Evolutionary conservation across 1,139 yeast species (phyloP).

Genomic region (Lodderomyces theae): DNA sequence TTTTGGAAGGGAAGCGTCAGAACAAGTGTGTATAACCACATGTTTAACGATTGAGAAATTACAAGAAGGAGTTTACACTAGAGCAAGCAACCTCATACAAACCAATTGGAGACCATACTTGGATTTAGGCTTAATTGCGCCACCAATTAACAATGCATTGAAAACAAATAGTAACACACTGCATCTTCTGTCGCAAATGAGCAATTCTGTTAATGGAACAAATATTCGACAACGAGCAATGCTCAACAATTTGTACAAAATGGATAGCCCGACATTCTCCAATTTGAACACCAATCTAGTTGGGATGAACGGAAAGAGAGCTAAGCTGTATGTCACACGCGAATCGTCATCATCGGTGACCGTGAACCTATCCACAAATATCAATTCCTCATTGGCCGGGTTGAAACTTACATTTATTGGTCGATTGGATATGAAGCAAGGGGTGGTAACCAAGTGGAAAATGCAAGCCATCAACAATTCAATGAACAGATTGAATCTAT

Average conservation of each 20-base stretch:
- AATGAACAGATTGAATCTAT: slow-evolving; percentile 42
- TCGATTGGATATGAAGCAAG: slow-evolving; percentile 56
- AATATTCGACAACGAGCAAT: slow-evolving; percentile 20
- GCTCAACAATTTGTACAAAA: slow-evolving; percentile 19
- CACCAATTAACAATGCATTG: slow-evolving; percentile 43
- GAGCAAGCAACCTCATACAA: slow-evolving; percentile 33
- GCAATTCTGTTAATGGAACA: slow-evolving; percentile 10
- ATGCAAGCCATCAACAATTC: slow-evolving; percentile 66
- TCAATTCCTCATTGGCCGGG: slow-evolving; percentile 41
- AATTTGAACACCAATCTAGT: neutral
- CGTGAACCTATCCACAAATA: slow-evolving; percentile 37
- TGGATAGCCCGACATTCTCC: slow-evolving; percentile 14
- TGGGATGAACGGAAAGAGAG: neutral
- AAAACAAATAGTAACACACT: slow-evolving; percentile 25
- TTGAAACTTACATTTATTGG: slow-evolving; percentile 64
- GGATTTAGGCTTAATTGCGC: slow-evolving; percentile 52
- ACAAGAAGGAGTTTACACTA: slow-evolving; percentile 11
- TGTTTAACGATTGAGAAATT: slow-evolving; percentile 25
- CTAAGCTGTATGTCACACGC: slow-evolving; percentile 15
- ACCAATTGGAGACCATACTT: slow-evolving; percentile 63
- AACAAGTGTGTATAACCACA: slow-evolving; percentile 35
- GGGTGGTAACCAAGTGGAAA: slow-evolving; percentile 61
- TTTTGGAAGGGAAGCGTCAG: slow-evolving; percentile 22
- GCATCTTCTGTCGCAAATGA: slow-evolving; percentile 23
- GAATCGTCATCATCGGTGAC: slow-evolving; percentile 40